These are phyloP conservation scores for Garcia nutans DNA, from an alignment of 345 rosid genomes.

Conservation along the genomic window DNA sequence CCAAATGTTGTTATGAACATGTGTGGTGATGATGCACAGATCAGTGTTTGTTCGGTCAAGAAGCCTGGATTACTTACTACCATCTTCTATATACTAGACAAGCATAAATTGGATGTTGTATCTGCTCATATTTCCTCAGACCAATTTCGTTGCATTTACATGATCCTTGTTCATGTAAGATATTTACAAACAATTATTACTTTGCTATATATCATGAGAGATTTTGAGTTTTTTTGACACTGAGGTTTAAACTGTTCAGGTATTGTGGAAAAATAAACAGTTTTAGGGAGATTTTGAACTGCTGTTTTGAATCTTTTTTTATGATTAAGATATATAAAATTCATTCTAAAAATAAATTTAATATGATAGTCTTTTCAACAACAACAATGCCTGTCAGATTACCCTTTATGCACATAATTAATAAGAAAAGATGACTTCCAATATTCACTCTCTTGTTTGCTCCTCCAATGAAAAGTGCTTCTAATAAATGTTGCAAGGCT, in stretches of 20 bases:
- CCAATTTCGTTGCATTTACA: conserved; percentile 32
- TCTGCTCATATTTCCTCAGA: conserved; percentile 51
- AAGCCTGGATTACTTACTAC: conserved; percentile 42
- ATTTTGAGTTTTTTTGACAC: no score
- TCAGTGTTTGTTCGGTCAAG: conserved; percentile 43
- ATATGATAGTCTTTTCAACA: no score
- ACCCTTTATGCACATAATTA: no score
- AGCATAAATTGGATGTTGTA: conserved; percentile 48
- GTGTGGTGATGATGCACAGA: conserved; percentile 47
- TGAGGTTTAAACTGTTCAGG: no score
- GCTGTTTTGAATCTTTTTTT: no score
- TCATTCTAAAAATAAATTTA: no score
- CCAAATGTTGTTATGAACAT: conserved; percentile 50
- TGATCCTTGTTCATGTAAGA: conserved; percentile 44
- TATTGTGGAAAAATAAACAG: no score
- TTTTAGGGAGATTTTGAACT: no score
- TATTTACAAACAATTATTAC: no score
- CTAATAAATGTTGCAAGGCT: neutral
- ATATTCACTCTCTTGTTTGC: neutral
- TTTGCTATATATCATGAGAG: no score
- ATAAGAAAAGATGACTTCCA: neutral
- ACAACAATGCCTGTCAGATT: no score
- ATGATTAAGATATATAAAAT: no score
- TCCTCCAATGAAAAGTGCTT: neutral
- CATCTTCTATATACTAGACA: conserved; percentile 43